Evolutionary conservation across 2,329 filamentous ascomycete species (phyloP).

Genomic region (Penicillium vulpinum): DNA sequence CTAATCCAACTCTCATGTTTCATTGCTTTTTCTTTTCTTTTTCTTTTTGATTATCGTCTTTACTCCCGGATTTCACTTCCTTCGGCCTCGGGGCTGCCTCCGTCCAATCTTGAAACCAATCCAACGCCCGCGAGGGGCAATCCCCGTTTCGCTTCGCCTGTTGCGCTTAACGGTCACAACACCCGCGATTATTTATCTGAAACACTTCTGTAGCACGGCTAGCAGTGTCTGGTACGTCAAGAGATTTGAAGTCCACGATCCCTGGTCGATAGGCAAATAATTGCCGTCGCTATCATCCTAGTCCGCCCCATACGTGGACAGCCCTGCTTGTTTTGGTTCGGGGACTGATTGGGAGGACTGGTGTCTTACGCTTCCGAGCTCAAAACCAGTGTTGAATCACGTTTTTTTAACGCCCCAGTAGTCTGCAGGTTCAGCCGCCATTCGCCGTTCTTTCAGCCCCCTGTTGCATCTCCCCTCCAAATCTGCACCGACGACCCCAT

Average conservation of each 20-base stretch:
- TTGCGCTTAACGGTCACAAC: slow-evolving; percentile 23
- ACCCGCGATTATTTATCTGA: slow-evolving; percentile 25
- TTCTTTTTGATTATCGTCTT: background rate
- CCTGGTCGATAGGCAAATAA: background rate
- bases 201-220: slow-evolving; percentile 16
- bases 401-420: slow-evolving; percentile 17
- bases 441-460: slow-evolving; percentile 19
- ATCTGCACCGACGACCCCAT: slow-evolving; percentile 11
- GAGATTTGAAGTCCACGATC: background rate
- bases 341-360: slow-evolving; percentile 1
- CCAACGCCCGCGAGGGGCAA: slow-evolving; percentile 27
- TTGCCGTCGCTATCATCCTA: slow-evolving; percentile 3
- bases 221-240: slow-evolving; percentile 12
- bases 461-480: slow-evolving; percentile 24
- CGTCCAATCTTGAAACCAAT: slow-evolving; percentile 8
- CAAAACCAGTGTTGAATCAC: slow-evolving; percentile 10
- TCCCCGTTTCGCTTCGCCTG: slow-evolving; percentile 13
- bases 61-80: background rate
- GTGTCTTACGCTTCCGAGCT: slow-evolving; percentile 22
- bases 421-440: slow-evolving; percentile 20
- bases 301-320: background rate
- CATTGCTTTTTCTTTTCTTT: slow-evolving; percentile 1
- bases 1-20: background rate
- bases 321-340: slow-evolving; percentile 2
- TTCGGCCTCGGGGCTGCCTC: background rate